Evolutionary conservation across 768 basidiomycete species (phyloP), one percentile per base, ranked within the genome.

Genomic region (Hericium rajendrae): DNA sequence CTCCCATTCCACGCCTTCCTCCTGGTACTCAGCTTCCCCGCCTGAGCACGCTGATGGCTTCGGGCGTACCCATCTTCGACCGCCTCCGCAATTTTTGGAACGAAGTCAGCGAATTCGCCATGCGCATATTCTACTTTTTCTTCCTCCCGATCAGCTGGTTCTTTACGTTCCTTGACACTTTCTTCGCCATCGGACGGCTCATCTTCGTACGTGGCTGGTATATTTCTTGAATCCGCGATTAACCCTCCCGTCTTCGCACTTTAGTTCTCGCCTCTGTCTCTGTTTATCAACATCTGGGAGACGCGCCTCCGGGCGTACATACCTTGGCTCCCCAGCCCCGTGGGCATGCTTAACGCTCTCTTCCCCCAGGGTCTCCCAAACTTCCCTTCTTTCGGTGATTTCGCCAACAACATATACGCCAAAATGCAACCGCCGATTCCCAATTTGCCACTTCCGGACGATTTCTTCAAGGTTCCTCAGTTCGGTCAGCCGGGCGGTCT

Each of bases 291-390:
- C 38, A 58, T 62, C 52, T 62, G 61, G 28, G 62, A 62, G 43
- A 13, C 16, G 12, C 37, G 43, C 26, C 22, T 62, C 54, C 37
- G 62, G 38, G 18, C 20, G 20, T 10, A 4, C 22, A 18, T 43
- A 40, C 60, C 62, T 12, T 61, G 51, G 57, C 38, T 62, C n/a
- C 62, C 62, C 18, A 61, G 60, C 38, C 58, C 61, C 40, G 54
- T 41, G 43, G 48, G 56, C 15, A 55, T 48, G 10, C 24, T 60
- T 28, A 4, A n/a, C 9, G 1, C 6, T 12, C 59, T 62, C n/a
- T 62, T 62, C 53, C 59, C 61, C 2, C 6, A 37, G 12, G 61
- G 61, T 11, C 43, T n/a, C 16, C 43, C 43, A 11, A 11, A 20
- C 20, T 9, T 46, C 16, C 43, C 43, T n/a, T 18, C 13, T 20